Base-by-base conservation (phyloP, 176 grass and related monocot species). In the Eragrostis curvula region DNA sequence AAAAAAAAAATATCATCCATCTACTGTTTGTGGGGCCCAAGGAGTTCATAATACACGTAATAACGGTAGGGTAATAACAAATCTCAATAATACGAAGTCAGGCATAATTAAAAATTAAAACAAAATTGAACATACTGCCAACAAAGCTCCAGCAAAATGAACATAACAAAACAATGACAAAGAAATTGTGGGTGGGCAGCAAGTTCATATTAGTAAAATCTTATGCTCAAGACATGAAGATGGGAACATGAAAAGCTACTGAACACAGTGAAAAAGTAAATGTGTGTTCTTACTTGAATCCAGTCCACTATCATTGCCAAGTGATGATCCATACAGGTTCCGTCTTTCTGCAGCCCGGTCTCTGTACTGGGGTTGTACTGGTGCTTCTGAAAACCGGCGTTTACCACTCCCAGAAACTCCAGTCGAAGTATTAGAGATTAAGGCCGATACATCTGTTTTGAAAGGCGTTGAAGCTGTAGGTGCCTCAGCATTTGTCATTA, bases 261-360 rank as follows among this genome's bases (percentile, higher is more conserved):
- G 11, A 70, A 88, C 45, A 51, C 5, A 51, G 41, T 81, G 5
- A 69, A 16, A 53, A 84, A 32, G 83, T 60, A 74, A 66, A 66
- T 59, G 8, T 67, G 18, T 40, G 42, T 63, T 67, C 96, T 98
- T 95, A 98, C 96, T 91, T 89, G 93, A 78, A 91, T 90, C 85
- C 48, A 88, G 45, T 58, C 68, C 84, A 65, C 51, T 16, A 74
- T 89, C 86, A 66, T 74, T 89, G 55, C 72, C 71, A 79, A 83
- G 81, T 15, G 89, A 87, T 46, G 91, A 93, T 56, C 93, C 93
- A 72, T 99, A 96, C 6, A 99, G 77, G 74, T 23, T 99, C 64
- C 97, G 81, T 90, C 97, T 96, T 84, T 99, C 97, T 55, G 97
- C 97, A 47, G 97, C 97, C 32, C 97, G 85, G 57, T 99, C 97